A percentile compares a stretch with the other conserved stretches of the same genome.
phyloP scores from a whole-genome alignment of 805 yeast species.

The Metschnikowia hibisci region DNA sequence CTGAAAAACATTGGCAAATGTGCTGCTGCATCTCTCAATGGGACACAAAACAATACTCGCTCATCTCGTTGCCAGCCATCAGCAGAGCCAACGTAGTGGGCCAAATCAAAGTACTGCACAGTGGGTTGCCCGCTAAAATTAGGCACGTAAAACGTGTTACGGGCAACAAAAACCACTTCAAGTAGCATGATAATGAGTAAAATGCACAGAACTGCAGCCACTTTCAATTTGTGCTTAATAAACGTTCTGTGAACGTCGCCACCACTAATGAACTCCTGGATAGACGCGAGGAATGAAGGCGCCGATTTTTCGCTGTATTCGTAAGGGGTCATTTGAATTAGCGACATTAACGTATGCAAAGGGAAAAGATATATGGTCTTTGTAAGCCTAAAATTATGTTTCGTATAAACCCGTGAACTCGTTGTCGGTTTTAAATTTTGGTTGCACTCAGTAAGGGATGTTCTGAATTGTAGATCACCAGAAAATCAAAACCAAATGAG shows the following conservation, averaged over 20 bases:
- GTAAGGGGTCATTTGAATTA: constrained; percentile 21
- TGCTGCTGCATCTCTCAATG: constrained; percentile 86
- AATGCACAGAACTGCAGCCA: constrained; percentile 7
- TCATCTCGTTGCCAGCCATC: constrained; percentile 81
- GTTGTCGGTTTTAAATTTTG: too few relatives aligned
- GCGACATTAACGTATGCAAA: constrained; percentile 5
- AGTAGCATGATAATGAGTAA: constrained; percentile 11
- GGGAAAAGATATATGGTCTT: too few relatives aligned
- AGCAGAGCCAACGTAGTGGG: constrained; percentile 57
- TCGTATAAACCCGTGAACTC: too few relatives aligned
- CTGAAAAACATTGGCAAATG: constrained; percentile 87
- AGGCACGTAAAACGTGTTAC: constrained; percentile 28
- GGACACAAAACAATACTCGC: constrained; percentile 80
- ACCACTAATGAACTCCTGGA: constrained; percentile 3
- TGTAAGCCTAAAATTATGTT: too few relatives aligned
- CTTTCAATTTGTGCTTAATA: constrained; percentile 14
- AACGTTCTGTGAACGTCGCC: constrained; percentile 7
- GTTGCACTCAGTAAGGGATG: too few relatives aligned
- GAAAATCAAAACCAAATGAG: too few relatives aligned
- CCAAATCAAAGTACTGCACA: constrained; percentile 72
- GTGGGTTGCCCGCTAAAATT: constrained; percentile 25
- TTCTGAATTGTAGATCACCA: too few relatives aligned
- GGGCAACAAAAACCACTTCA: constrained; percentile 16
- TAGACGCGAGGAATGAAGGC: constrained; percentile 5
- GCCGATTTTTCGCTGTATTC: constrained; percentile 15